Percentiles rank a stretch among this genome's conserved stretches.
Conservation (phyloP, 768 basidiomycete genomes). For the Scleroderma citrinum region DNA sequence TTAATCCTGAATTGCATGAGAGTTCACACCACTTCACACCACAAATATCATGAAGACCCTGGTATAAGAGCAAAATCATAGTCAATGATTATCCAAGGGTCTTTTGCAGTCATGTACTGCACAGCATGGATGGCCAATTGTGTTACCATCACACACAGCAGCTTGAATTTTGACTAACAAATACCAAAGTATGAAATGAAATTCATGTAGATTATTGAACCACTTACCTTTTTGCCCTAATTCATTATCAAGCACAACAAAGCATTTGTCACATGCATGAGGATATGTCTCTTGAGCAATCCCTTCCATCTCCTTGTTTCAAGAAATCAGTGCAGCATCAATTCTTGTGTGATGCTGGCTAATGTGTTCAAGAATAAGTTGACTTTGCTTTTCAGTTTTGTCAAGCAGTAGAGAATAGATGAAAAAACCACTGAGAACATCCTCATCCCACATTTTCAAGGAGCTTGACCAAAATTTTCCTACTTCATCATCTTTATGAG, state of each 20-base stretch:
- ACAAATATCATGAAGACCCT: conserved; percentile 11
- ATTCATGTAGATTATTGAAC: neutral
- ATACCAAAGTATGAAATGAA: neutral
- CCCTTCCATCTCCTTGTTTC: too few relatives aligned
- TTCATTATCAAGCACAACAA: conserved; percentile 3
- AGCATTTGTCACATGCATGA: conserved; percentile 8
- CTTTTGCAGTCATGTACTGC: conserved; percentile 22
- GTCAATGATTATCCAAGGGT: conserved; percentile 7
- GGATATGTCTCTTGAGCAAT: conserved; percentile 9
- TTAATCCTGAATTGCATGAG: conserved; percentile 4
- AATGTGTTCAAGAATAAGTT: too few relatives aligned
- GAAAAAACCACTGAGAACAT: too few relatives aligned
- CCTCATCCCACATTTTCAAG: too few relatives aligned
- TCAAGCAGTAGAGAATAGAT: too few relatives aligned
- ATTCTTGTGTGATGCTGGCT: too few relatives aligned
- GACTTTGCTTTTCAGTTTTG: too few relatives aligned
- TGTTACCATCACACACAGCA: conserved; percentile 15
- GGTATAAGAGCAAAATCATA: conserved; percentile 21
- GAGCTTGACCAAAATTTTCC: too few relatives aligned
- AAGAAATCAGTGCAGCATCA: too few relatives aligned
- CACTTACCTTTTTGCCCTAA: conserved; percentile 1
- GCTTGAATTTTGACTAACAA: conserved; percentile 1
- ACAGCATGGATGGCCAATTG: conserved; percentile 27
- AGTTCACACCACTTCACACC: conserved; percentile 9
- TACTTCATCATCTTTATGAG: too few relatives aligned